Conservation (phyloP, 306 rosid genomes). For the Trifolium repens region DNA sequence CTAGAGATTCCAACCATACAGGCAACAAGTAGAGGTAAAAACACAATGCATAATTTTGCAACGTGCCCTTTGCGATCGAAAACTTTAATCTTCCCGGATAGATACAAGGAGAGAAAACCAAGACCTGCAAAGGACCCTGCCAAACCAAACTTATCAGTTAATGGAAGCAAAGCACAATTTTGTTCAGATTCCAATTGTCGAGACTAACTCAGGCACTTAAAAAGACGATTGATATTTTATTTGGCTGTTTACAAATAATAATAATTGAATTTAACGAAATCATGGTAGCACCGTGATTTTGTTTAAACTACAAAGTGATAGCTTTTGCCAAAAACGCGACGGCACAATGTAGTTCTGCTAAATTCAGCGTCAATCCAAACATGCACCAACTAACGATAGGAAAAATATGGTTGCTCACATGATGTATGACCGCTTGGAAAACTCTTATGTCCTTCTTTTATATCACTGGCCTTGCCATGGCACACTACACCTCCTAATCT, state of each 20-base stretch:
- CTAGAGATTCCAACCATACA: conserved; percentile 80
- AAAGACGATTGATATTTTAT: background rate
- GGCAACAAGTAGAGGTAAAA: conserved; percentile 80
- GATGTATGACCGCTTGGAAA: conserved; percentile 97
- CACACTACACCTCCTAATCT: conserved; percentile 71
- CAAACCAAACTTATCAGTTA: conserved; percentile 37
- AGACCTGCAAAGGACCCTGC: conserved; percentile 96
- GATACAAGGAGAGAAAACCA: conserved; percentile 79
- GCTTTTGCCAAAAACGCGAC: background rate
- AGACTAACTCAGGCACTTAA: background rate
- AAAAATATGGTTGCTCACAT: conserved; percentile 59
- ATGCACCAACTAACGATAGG: background rate
- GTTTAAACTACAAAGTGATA: background rate
- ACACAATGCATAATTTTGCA: conserved; percentile 76
- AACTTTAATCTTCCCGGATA: conserved; percentile 80
- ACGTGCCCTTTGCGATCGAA: conserved; percentile 82
- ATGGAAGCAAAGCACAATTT: background rate
- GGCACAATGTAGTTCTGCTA: background rate
- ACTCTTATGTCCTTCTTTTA: conserved; percentile 95
- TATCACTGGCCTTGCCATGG: conserved; percentile 69
- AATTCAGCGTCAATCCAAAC: background rate
- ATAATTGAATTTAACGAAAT: background rate
- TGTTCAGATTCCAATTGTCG: background rate
- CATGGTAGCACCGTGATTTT: background rate
- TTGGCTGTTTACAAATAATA: no score